Evolutionary conservation across 257 asterid genomes (phyloP), one percentile per base, ranked within the genome.

Genomic region (Perilla frutescens): DNA sequence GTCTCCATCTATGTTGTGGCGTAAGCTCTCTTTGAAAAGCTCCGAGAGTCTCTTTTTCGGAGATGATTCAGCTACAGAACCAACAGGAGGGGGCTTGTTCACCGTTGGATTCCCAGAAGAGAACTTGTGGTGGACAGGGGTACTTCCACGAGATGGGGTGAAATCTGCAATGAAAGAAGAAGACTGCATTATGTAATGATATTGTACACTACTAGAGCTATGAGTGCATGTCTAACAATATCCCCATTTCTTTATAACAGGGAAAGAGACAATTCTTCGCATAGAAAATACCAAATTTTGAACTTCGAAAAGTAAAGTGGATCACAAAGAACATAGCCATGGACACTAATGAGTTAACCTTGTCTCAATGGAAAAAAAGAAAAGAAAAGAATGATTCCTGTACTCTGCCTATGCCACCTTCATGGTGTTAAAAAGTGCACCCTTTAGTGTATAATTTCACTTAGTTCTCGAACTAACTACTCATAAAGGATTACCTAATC

Each of bases 101-200:
- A 48, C 15, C 1, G 8, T 68, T 8, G 79, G 76, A 56, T 71
- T 77, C 13, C 79, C 87, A 2, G 69, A 61, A 8, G 86, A 75
- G 76, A 77, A 77, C 60, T 63, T 74, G 77, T 76, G 83, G 82
- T 87, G 90, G 39, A 84, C 84, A 0, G 96, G 97, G 12, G 96
- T 87, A 53, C 63, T 91, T 60, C 96, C 96, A 8, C 84, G 82
- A 7, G 96, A 90, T 40, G 96, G 96, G 13, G 95, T 89, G 68
- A 90, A 88, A 82, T 91, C 96, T 90, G 87, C 81, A 58, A 8
- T 4, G 2, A 39, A 45, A 20, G 26, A 10, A n/a, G 9, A 54
- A 54, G 3, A n/a, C 43, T 15, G 47, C 13, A 11, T 20, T 60
- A 68, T 37, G 53, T n/a, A 4, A 37, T 14, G 63, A 9, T n/a